phyloP scores from a whole-genome alignment of 345 rosid species.

The Gossypium ekmanianum region DNA sequence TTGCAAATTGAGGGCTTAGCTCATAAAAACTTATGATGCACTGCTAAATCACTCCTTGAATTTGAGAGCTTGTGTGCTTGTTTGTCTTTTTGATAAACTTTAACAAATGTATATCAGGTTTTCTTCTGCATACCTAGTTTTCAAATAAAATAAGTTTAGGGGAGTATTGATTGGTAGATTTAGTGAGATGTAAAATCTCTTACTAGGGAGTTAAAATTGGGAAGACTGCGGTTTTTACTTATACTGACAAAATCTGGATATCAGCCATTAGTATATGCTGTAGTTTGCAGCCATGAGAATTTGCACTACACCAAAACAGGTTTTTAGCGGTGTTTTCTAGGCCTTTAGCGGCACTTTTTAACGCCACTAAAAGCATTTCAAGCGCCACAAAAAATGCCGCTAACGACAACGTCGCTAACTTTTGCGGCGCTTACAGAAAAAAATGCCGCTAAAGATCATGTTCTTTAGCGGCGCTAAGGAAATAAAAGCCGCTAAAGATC shows the following conservation, averaged over 20 bases:
- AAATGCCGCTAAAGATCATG: no score
- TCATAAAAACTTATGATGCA: background rate
- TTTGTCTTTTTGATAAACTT: background rate
- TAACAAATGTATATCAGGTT: background rate
- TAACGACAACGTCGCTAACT: no score
- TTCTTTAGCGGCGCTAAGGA: no score
- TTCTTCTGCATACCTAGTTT: background rate
- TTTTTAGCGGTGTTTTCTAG: no score
- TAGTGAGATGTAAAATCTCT: background rate
- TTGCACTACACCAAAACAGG: no score
- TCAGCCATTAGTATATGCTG: background rate
- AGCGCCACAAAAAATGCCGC: no score
- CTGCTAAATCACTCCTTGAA: slow-evolving; percentile 1
- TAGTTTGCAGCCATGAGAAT: background rate
- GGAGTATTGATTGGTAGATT: background rate
- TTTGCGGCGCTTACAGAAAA: no score
- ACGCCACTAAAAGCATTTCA: no score
- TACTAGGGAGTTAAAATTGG: background rate
- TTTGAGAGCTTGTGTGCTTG: background rate
- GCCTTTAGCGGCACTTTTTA: no score
- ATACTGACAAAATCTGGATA: background rate
- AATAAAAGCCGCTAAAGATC: no score
- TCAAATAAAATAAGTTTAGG: background rate
- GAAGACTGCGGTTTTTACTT: background rate
- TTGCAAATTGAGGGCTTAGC: background rate